These are phyloP conservation scores for Dacryopinax spathularia DNA, from an alignment of 768 basidiomycete genomes.

Conservation along the genomic window DNA sequence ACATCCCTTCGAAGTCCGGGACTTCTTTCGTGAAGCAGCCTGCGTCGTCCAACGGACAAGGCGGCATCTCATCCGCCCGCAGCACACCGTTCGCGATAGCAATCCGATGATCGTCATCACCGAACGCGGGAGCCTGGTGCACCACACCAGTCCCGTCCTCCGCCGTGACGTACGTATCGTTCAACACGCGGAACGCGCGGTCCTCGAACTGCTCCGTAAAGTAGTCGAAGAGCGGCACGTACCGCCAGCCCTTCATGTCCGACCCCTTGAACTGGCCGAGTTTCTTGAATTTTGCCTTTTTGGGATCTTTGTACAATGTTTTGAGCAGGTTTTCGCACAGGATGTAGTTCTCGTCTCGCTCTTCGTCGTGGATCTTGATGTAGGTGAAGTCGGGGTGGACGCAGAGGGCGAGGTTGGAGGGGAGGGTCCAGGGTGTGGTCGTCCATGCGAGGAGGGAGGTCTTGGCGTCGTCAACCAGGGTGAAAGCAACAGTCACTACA, in stretches of 20 bases:
- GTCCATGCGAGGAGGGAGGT: conserved; percentile 95
- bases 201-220: conserved; percentile 93
- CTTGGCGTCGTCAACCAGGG: conserved; percentile 78
- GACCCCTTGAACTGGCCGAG: conserved; percentile 72
- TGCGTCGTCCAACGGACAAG: conserved; percentile 85
- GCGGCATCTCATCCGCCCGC: conserved; percentile 81
- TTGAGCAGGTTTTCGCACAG: conserved; percentile 73
- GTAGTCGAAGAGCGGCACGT: conserved; percentile 89
- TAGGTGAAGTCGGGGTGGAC: conserved; percentile 94
- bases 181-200: conserved; percentile 75
- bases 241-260: conserved; percentile 94
- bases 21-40: conserved; percentile 83
- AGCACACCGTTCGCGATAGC: conserved; percentile 72
- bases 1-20: conserved; percentile 69
- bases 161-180: conserved; percentile 86
- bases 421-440: conserved; percentile 96
- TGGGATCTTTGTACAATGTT: conserved; percentile 90
- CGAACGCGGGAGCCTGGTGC: conserved; percentile 95
- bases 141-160: conserved; percentile 94
- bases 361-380: conserved; percentile 88
- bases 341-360: conserved; percentile 77
- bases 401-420: conserved; percentile 87
- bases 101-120: conserved; percentile 96
- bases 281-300: conserved; percentile 93
- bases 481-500: conserved; percentile 81